Percentiles rank a stretch among this genome's conserved stretches.
Evolutionary conservation across 768 basidiomycete genomes (phyloP).

Genomic region (Crepidotus variabilis): DNA sequence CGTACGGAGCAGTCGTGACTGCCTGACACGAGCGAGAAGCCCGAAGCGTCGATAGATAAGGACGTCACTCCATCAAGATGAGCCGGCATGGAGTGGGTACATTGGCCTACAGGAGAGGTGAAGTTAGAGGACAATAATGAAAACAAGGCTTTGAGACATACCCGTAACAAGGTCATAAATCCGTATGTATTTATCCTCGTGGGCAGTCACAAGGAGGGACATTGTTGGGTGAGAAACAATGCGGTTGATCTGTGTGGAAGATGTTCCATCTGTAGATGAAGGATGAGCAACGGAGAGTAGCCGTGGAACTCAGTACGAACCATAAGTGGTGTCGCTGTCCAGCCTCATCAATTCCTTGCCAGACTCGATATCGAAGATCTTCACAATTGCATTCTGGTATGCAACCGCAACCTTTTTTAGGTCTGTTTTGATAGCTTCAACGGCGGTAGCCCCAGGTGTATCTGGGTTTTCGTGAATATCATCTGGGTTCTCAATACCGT

Average conservation of each 20-base stretch:
- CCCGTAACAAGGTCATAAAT: conserved; percentile 85
- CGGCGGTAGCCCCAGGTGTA: conserved; percentile 71
- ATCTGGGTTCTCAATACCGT: conserved; percentile 53
- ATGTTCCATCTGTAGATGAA: conserved; percentile 56
- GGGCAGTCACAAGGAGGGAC: conserved; percentile 82
- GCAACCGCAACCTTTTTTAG: conserved; percentile 87
- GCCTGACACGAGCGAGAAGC: conserved; percentile 83
- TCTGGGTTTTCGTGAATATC: conserved; percentile 48
- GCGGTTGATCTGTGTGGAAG: conserved; percentile 78
- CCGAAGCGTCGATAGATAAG: conserved; percentile 81
- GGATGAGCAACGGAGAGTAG: neutral
- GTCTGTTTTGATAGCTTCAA: conserved; percentile 81
- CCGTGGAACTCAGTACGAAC: conserved; percentile 28
- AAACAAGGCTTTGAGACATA: conserved; percentile 29
- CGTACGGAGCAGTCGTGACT: conserved; percentile 93
- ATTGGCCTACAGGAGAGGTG: conserved; percentile 53
- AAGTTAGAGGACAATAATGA: conserved; percentile 1
- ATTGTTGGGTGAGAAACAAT: conserved; percentile 89
- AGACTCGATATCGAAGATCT: conserved; percentile 87
- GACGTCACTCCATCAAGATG: conserved; percentile 93
- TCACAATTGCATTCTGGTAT: conserved; percentile 84
- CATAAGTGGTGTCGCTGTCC: conserved; percentile 56
- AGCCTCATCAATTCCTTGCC: conserved; percentile 72
- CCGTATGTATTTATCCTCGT: conserved; percentile 92
- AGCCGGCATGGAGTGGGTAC: conserved; percentile 85